Conservation (phyloP, 352 stramenopile genomes). For the Blastocystis sp. region DNA sequence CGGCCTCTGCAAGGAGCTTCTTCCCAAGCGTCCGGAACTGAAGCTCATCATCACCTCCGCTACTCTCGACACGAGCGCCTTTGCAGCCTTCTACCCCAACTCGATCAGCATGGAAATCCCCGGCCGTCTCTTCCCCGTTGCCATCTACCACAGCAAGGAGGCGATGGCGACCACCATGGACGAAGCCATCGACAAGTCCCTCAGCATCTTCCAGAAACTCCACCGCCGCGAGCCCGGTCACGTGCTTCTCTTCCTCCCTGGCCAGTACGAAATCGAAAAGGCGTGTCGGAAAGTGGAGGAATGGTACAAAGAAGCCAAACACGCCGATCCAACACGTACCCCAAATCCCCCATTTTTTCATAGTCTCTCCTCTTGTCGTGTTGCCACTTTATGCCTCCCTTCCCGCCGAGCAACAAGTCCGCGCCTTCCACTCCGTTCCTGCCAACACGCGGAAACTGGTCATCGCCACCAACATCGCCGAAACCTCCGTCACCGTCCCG, state of each 20-base stretch:
- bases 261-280: conserved; percentile 73
- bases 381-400: conserved; percentile 74
- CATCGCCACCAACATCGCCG: conserved; percentile 84
- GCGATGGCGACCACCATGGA: conserved; percentile 68
- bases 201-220: conserved; percentile 73
- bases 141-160: conserved; percentile 67
- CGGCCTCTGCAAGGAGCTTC: conserved; percentile 70
- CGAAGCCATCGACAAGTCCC: conserved; percentile 66
- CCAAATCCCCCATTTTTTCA: background rate
- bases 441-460: conserved; percentile 73
- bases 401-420: conserved; percentile 69
- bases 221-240: conserved; percentile 69
- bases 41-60: conserved; percentile 80
- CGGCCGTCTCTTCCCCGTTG: conserved; percentile 70
- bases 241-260: conserved; percentile 74
- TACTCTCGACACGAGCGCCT: conserved; percentile 77
- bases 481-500: conserved; percentile 89
- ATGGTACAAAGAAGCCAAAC: background rate
- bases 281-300: conserved; percentile 67
- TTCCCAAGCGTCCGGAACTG: conserved; percentile 65
- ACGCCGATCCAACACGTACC: conserved; percentile 55
- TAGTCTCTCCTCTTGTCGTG: conserved; percentile 57
- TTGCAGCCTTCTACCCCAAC: conserved; percentile 71
- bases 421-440: conserved; percentile 67
- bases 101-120: conserved; percentile 65